Percentiles rank a stretch among this genome's conserved stretches.
Evolutionary conservation across 805 yeast genomes (phyloP).

Genomic region (Naumovozyma baii): DNA sequence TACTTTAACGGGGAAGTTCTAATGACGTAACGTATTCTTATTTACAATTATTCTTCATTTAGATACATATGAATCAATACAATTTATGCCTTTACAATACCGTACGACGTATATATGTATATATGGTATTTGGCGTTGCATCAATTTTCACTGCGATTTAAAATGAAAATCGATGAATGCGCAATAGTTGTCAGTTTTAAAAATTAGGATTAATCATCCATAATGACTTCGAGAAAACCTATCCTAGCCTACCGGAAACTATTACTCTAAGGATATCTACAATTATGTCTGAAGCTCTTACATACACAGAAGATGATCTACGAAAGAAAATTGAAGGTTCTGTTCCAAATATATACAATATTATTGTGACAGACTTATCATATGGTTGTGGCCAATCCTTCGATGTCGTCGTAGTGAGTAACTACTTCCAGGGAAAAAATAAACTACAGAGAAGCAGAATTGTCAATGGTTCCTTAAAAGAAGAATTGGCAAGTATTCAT

Average conservation of each 20-base stretch:
- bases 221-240: too few relatives aligned
- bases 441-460: slow-evolving; percentile 77
- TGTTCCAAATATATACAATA: slow-evolving; percentile 25
- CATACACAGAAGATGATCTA: slow-evolving; percentile 17
- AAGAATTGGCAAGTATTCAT: slow-evolving; percentile 81
- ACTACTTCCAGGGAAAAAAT: slow-evolving; percentile 68
- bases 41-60: background rate
- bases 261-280: too few relatives aligned
- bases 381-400: slow-evolving; percentile 99
- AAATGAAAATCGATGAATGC: too few relatives aligned
- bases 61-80: too few relatives aligned
- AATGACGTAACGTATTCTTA: background rate
- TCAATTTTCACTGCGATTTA: too few relatives aligned
- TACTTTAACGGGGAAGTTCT: slow-evolving; percentile 34
- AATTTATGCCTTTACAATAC: too few relatives aligned
- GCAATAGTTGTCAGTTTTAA: too few relatives aligned
- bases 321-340: slow-evolving; percentile 17
- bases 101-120: too few relatives aligned
- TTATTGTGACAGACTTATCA: slow-evolving; percentile 35
- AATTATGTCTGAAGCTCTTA: background rate
- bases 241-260: too few relatives aligned
- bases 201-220: too few relatives aligned
- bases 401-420: slow-evolving; percentile 77
- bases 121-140: too few relatives aligned
- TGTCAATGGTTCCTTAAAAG: slow-evolving; percentile 69